Base-by-base conservation (phyloP, 257 asterid genomes). In the Oldenlandia corymbosa region DNA sequence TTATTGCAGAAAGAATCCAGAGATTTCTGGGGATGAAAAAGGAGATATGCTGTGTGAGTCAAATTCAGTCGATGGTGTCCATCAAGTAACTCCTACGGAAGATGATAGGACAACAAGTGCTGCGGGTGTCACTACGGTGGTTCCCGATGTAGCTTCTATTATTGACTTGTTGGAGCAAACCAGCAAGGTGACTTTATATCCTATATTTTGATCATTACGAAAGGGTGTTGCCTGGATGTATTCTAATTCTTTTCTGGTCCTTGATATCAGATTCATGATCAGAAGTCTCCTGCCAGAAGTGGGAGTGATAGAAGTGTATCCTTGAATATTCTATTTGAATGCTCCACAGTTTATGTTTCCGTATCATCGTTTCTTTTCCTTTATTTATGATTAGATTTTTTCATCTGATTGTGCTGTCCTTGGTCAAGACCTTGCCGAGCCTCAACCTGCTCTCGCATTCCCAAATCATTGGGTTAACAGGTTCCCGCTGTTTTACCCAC, bases 161-260 rank as follows among this genome's bases (percentile, higher is more conserved):
- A 87, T 92, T 71, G 99, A 89, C 81, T 77, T 90, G 73, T 71
- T 92, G 73, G 96, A 85, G 83, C 91, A 89, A 76, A 89, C 99
- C 23, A 89, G 85, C 81, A 87, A 87, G 95, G 99, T 92, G 67
- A 68, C 32, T 65, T 68, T 68, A 2, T 23, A 37, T 60, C 27
- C 46, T 18, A 2, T 62, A 0, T 43, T 60, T 23, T 54, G 27
- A 32, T 60, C 31, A 37, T 17, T 60, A 37, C 9, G 17, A 21
- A 46, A 39, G 30, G 39, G 16, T 61, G 21, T 56, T 34, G 34
- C 8, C 65, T 27, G 54, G 47, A 37, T 28, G 45, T 34, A 49
- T 27, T 39, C 28, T 18, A 53, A 31, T 76, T n/a, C 73, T 68
- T 73, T 56, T 70, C 71, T 74, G 60, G 70, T 43, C 45, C 77